Evolutionary conservation across 306 rosid species (phyloP).

Genomic region (Canavalia gladiata): DNA sequence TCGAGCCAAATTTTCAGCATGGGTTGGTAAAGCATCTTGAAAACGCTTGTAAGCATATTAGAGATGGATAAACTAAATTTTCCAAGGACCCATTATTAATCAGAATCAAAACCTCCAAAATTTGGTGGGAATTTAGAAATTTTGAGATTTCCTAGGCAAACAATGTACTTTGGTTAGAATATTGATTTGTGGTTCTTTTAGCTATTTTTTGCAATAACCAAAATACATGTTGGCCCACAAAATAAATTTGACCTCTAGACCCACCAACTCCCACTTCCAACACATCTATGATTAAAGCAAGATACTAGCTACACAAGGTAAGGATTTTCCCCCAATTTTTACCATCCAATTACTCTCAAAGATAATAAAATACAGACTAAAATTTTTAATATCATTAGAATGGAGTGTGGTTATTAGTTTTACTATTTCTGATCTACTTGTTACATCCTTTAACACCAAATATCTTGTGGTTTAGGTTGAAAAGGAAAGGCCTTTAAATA

Average conservation of each 20-base stretch:
- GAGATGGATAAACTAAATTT: neutral
- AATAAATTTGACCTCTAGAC: constrained; percentile 51
- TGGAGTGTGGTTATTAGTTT: constrained; percentile 42
- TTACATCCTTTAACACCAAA: constrained; percentile 35
- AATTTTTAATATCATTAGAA: neutral
- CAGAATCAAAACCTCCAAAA: neutral
- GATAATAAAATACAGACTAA: neutral
- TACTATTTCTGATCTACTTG: constrained; percentile 28
- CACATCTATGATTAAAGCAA: constrained; percentile 51
- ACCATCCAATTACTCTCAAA: neutral
- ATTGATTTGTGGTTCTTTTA: neutral
- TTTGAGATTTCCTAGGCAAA: neutral
- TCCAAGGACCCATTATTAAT: neutral
- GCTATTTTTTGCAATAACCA: neutral
- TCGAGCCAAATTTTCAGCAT: constrained; percentile 10
- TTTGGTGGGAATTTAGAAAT: neutral
- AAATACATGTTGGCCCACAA: constrained; percentile 56
- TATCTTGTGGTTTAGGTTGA: constrained; percentile 60
- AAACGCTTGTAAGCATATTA: constrained; percentile 7
- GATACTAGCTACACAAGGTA: neutral
- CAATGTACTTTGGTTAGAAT: neutral
- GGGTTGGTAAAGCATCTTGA: constrained; percentile 34
- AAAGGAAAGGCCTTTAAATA: constrained; percentile 33
- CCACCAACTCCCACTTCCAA: constrained; percentile 59
- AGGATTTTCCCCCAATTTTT: neutral